Base-by-base conservation (phyloP, 2,329 filamentous ascomycete species). In the Huntiella moniliformis region DNA sequence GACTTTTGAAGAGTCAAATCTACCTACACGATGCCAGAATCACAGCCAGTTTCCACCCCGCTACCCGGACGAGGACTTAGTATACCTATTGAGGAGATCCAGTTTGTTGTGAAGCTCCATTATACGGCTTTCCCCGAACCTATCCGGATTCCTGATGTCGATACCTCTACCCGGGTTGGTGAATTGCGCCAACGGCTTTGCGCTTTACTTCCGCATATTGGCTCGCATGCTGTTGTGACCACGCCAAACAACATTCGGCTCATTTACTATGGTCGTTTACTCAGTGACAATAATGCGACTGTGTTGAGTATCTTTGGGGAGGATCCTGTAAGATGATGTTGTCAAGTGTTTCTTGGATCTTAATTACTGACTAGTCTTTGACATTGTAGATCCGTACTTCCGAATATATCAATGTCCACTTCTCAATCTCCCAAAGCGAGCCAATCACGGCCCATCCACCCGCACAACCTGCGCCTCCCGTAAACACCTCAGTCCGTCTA, bases 131-230 rank as follows among this genome's bases (percentile, higher is more conserved):
- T 66, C 42, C 66, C 63, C 44, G 62, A 64, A 15, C 68, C 68
- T 12, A 56, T 77, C 42, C 57, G 60, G 37, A 70, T 77, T 40
- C 61, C 65, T 17, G 57, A 60, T 16, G 57, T 77, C 8, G 61
- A 68, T 11, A 61, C 63, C 36, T 60, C 61, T 1, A 73, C 69
- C 2, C 76, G 71, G 0, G 61, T 78, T 41, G 66, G 65, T 47
- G 61, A 74, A 56, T 59, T 79, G 32, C 78, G 77, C 56, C 66
- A 67, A 38, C 70, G 62, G 55, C 74, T 79, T 48, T 68, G 71
- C 31, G 63, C 73, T 53, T 55, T 57, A 3, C 56, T 77, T 8
- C 17, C 37, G 59, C 64, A 17, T 56, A 67, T 38, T 67, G 64
- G 44, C 73, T 73, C 3, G 53, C 64, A 44, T 13, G 35, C 44